These are phyloP conservation scores for Ceratocystis alfenasii DNA, from an alignment of 2,329 filamentous ascomycete species.

Conservation along the genomic window DNA sequence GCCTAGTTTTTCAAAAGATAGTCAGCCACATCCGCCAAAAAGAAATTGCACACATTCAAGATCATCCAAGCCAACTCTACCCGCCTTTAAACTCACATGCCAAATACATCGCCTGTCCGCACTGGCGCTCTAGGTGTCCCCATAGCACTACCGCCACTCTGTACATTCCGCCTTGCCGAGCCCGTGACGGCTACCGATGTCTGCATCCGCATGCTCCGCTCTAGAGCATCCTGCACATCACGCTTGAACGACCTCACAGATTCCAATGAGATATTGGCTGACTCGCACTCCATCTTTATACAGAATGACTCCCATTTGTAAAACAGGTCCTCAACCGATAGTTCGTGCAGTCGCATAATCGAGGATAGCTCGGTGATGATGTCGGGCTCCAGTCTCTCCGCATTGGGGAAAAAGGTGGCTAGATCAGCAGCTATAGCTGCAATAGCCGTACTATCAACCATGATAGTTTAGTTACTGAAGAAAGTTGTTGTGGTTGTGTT, in stretches of 20 bases:
- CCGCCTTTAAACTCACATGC: slow-evolving; percentile 44
- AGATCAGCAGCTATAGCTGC: slow-evolving; percentile 28
- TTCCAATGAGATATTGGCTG: slow-evolving; percentile 53
- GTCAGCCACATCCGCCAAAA: too few species aligned
- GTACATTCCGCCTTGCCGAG: slow-evolving; percentile 43
- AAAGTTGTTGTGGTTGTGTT: background rate
- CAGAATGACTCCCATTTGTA: slow-evolving; percentile 99
- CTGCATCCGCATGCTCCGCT: slow-evolving; percentile 53
- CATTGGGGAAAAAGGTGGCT: slow-evolving; percentile 42
- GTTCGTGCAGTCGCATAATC: slow-evolving; percentile 70
- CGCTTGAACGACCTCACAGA: slow-evolving; percentile 71
- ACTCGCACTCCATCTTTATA: slow-evolving; percentile 80
- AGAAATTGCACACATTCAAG: too few species aligned
- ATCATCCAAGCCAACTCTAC: background rate
- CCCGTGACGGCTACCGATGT: slow-evolving; percentile 3
- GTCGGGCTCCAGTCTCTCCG: slow-evolving; percentile 58
- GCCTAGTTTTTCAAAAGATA: slow-evolving; percentile 21
- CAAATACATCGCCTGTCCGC: slow-evolving; percentile 60
- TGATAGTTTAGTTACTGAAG: slow-evolving; percentile 1
- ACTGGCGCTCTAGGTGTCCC: slow-evolving; percentile 50
- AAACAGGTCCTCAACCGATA: slow-evolving; percentile 76
- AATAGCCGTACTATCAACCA: slow-evolving; percentile 13
- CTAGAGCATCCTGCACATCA: slow-evolving; percentile 70
- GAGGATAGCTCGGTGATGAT: slow-evolving; percentile 71
- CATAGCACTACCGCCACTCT: slow-evolving; percentile 40